Evolutionary conservation across 441 rosid species (phyloP), one percentile per base, ranked within the genome.

Genomic region (Geranium incanum): DNA sequence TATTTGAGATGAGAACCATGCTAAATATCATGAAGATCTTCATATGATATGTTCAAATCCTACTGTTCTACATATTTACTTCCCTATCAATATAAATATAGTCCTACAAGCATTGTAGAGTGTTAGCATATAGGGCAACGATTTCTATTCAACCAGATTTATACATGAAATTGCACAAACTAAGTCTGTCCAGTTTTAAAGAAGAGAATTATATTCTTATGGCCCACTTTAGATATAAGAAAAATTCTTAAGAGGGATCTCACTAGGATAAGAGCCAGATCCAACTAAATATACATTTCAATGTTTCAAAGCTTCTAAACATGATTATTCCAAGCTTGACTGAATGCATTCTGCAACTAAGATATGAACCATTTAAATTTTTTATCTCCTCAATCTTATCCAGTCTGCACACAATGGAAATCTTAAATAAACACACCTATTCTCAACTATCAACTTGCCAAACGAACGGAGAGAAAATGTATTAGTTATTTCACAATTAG

Each of bases 371-470:
- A 16, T 19, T 19, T 4, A 55, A 15, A 1, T n/a, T 55, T 55
- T 55, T n/a, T 3, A 6, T 55, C n/a, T n/a, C 62, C 62, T 4
- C 62, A 15, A 15, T 6, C 62, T 55, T 55, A 16, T 55, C 62
- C 62, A 55, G 21, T 55, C 21, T 55, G 62, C 62, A 55, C 62
- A 15, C 62, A 55, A 3, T 55, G 62, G 62, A 55, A 55, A 55
- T 16, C 62, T 55, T 55, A 3, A 15, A 55, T 48, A 55, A 15
- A 55, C 62, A n/a, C 16, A 13, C 62, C 19, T n/a, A 16, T 55
- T 55, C 62, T 55, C 62, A 55, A 55, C 21, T 55, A 55, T 1
- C 16, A 16, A 13, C 21, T 3, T 15, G 21, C 62, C 62, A 55
- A 13, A 55, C 15, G 1, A 2, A 55, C 62, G n/a, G 62, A 13